Base-by-base conservation (phyloP, 371 early-diverging fungal genomes). In the Rhizomucor pusillus region DNA sequence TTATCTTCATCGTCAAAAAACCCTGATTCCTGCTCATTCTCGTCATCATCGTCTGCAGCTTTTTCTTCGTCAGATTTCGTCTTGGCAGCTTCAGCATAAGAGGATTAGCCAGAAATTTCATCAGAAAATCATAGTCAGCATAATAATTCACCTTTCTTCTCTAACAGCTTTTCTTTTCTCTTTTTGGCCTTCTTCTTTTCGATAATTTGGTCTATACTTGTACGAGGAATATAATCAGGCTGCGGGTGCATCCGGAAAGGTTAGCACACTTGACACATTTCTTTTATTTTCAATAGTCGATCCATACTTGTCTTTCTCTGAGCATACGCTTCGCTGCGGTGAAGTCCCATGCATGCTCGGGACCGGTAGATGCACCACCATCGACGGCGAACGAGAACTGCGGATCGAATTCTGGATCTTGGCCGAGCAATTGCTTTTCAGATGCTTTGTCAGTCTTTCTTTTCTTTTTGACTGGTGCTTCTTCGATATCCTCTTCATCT, bases 321-420 rank as follows among this genome's bases (percentile, higher is more conserved):
- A 92, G 70, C 57, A 86, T 85, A 12, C 81, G 86, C 48, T 88
- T 81, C 40, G 93, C 94, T 43, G 83, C 80, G 4, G 85, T 81
- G 56, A 96, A 93, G 58, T 94, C 94, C 86, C 92, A 89, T 10
- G 84, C 77, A 65, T 89, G 77, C 14, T 72, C 70, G n/a, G 71
- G 71, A 19, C 72, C 67, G 44, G 74, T 70, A 23, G 75, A 58
- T 43, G 79, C 81, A 45, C 87, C 87, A 44, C 85, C 83, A 43
- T 90, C 90, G 36, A 85, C 67, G 48, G 89, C 88, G 55, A 95
- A 90, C 1, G 84, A 78, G 50, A 94, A 94, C 46, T 73, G 80
- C 6, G 82, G 70, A 64, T 90, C 82, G 45, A 91, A 67, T 39
- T 41, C 37, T 35, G 58, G 47, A 43, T 62, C 49, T 54, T 63